Conservation (phyloP, 164 flowering plant genomes). For the Dillenia suffruticosa region DNA sequence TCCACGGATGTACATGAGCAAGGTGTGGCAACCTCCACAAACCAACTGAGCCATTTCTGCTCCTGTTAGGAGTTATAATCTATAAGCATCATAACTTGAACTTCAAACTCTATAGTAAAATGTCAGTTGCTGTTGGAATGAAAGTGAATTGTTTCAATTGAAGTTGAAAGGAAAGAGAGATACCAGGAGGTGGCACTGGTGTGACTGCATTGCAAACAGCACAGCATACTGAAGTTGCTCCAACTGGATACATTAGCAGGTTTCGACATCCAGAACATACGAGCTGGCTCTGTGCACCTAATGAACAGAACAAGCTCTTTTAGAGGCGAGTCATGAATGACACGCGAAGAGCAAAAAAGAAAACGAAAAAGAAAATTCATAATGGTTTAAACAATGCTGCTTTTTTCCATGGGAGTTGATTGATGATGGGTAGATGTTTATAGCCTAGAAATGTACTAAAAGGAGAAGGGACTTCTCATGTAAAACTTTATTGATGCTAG, state of each 20-base stretch:
- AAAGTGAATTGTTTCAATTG: too few relatives aligned
- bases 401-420: too few relatives aligned
- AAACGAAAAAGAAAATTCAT: not conserved
- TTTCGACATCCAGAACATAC: slow-evolving; percentile 93
- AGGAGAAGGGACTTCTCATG: too few relatives aligned
- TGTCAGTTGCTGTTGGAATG: too few relatives aligned
- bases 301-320: slow-evolving; percentile 1
- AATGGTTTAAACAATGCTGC: too few relatives aligned
- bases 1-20: slow-evolving; percentile 89
- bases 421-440: too few relatives aligned
- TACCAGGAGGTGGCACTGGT: slow-evolving; percentile 89
- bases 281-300: slow-evolving; percentile 82
- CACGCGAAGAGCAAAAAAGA: not conserved
- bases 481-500: too few relatives aligned
- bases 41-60: slow-evolving; percentile 94
- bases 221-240: slow-evolving; percentile 90
- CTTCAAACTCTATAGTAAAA: too few relatives aligned
- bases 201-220: slow-evolving; percentile 96
- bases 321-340: not conserved
- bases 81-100: too few relatives aligned
- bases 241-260: slow-evolving; percentile 76
- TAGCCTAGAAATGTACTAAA: too few relatives aligned
- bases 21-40: slow-evolving; percentile 89
- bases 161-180: not conserved
- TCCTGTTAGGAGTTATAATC: slow-evolving; percentile 33